phyloP scores from a whole-genome alignment of 805 yeast species.

The Brettanomyces nanus region DNA sequence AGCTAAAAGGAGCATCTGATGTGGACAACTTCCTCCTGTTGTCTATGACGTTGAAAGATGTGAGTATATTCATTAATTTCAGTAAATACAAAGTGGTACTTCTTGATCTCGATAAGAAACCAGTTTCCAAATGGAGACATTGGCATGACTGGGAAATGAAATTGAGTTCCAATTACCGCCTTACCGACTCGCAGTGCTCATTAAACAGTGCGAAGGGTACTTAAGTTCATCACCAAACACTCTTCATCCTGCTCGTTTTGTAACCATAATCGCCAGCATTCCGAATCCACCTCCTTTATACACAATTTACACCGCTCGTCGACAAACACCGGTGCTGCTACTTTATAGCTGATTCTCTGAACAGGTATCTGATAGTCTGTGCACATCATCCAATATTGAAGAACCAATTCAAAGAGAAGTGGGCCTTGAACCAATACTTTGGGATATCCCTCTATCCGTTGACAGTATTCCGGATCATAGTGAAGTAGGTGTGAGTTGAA shows the following conservation, averaged over 20 bases:
- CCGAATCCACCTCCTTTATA: constrained; percentile 4
- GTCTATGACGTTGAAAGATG: constrained; percentile 47
- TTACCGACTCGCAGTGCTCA: too few relatives aligned
- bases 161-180: too few relatives aligned
- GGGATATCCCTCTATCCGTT: constrained; percentile 48
- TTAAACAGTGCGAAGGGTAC: too few relatives aligned
- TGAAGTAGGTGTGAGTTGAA: constrained; percentile 84
- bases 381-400: constrained; percentile 35
- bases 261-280: constrained; percentile 22
- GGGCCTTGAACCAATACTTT: constrained; percentile 76
- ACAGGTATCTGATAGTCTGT: constrained; percentile 11
- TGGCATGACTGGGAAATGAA: constrained; percentile 30
- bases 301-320: constrained; percentile 28
- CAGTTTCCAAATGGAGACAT: constrained; percentile 32
- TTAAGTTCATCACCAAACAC: too few relatives aligned
- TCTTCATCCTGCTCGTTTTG: too few relatives aligned
- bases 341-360: constrained; percentile 37
- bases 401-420: constrained; percentile 49
- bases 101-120: constrained; percentile 44
- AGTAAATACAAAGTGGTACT: constrained; percentile 21
- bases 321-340: constrained; percentile 41
- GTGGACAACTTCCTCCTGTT: constrained; percentile 33
- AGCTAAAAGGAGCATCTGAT: constrained; percentile 28
- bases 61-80: constrained; percentile 38
- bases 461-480: constrained; percentile 51